phyloP scores from a whole-genome alignment of 495 filamentous ascomycete genomes.

The Xylaria cubensis region DNA sequence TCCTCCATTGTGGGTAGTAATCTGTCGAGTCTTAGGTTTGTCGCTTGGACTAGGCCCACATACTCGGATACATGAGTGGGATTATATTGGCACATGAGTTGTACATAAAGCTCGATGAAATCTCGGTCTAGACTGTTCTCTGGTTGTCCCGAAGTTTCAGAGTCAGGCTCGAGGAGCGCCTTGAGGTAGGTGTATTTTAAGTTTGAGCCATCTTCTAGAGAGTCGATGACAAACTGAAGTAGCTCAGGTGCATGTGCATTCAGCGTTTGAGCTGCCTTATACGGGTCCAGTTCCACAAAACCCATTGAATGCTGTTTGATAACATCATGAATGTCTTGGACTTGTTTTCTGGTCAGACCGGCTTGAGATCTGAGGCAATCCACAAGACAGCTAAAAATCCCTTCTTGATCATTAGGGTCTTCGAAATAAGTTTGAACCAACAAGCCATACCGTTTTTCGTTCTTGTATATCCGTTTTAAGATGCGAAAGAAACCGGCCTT shows the following conservation, averaged over 20 bases:
- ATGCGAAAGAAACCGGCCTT: conserved; percentile 91
- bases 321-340: conserved; percentile 74
- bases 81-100: conserved; percentile 86
- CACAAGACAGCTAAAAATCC: conserved; percentile 79
- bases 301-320: conserved; percentile 71
- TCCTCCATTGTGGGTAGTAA: conserved; percentile 87
- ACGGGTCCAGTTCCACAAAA: conserved; percentile 72
- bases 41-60: conserved; percentile 77
- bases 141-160: conserved; percentile 48
- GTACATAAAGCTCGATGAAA: conserved; percentile 86
- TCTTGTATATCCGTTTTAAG: conserved; percentile 83
- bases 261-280: conserved; percentile 71
- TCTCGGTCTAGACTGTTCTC: conserved; percentile 45
- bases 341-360: conserved; percentile 75
- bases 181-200: conserved; percentile 79
- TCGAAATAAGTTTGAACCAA: conserved; percentile 85
- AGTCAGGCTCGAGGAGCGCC: conserved; percentile 75
- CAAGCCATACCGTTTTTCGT: conserved; percentile 80
- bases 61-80: conserved; percentile 84
- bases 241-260: conserved; percentile 69
- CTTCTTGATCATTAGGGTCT: conserved; percentile 74
- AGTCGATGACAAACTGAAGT: conserved; percentile 72
- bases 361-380: conserved; percentile 78
- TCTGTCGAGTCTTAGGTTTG: conserved; percentile 80
- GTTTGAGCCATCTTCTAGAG: conserved; percentile 66